Conservation (phyloP, 495 filamentous ascomycete genomes). For the Ascodesmis nigricans region DNA sequence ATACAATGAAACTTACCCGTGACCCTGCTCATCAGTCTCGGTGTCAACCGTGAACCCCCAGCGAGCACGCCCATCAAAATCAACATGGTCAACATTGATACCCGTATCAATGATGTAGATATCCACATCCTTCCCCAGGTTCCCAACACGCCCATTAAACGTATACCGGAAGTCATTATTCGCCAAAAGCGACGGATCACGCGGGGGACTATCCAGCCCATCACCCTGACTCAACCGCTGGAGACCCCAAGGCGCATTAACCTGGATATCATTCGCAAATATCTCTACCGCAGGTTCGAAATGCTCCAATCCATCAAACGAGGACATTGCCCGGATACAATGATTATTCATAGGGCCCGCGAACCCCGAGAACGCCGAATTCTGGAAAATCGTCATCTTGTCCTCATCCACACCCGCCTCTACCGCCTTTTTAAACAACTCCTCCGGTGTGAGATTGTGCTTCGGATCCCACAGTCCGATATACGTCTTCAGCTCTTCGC, state of each 20-base stretch:
- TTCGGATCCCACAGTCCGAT: too few relatives aligned
- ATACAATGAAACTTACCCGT: constrained; percentile 22
- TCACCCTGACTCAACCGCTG: constrained; percentile 26
- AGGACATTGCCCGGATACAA: constrained; percentile 22
- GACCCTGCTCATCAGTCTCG: constrained; percentile 25
- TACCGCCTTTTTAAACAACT: too few relatives aligned
- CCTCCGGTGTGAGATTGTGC: too few relatives aligned
- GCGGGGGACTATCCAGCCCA: constrained; percentile 12
- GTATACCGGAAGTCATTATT: constrained; percentile 25
- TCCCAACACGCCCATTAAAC: constrained; percentile 16
- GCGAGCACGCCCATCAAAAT: constrained; percentile 27
- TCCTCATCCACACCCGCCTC: too few relatives aligned
- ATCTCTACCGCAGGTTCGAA: constrained; percentile 22
- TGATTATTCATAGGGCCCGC: constrained; percentile 23
- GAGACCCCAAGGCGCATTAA: constrained; percentile 28
- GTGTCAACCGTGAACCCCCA: constrained; percentile 23
- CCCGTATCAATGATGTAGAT: constrained; percentile 32
- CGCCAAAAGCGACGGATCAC: constrained; percentile 1
- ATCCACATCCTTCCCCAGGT: constrained; percentile 27
- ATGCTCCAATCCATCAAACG: constrained; percentile 23
- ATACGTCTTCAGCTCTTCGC: too few relatives aligned
- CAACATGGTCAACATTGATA: constrained; percentile 25
- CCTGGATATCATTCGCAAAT: constrained; percentile 4
- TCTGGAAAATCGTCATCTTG: constrained; percentile 26
- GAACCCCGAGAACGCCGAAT: constrained; percentile 28